Percentiles rank a stretch among this genome's conserved stretches.
phyloP scores from a whole-genome alignment of 73 alveolate genomes.

The Paramecium sexaurelia region DNA sequence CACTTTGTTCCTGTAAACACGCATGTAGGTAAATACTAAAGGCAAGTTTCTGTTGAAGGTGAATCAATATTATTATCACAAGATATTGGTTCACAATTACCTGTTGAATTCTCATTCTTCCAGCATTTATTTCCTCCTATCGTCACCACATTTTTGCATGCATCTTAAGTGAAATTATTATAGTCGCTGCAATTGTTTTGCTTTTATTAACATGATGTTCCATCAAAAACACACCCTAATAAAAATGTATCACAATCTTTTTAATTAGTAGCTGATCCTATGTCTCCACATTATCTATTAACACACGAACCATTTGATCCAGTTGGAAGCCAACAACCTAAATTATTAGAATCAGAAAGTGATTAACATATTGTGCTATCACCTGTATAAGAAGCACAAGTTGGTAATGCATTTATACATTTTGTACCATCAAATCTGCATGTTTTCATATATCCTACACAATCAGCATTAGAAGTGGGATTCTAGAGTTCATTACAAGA shows the following conservation, averaged over 20 bases:
- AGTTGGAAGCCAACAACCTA: neutral
- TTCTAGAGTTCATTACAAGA: neutral
- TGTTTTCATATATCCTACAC: neutral
- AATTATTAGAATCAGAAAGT: neutral
- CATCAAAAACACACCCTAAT: constrained; percentile 33
- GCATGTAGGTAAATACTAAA: neutral
- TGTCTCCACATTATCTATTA: neutral
- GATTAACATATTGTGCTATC: neutral
- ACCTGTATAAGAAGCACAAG: constrained; percentile 10
- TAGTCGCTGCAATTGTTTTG: neutral
- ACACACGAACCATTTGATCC: constrained; percentile 11
- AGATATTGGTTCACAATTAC: neutral
- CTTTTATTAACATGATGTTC: neutral
- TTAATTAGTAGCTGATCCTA: neutral
- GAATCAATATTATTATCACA: neutral
- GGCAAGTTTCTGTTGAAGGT: neutral
- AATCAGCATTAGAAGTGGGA: neutral
- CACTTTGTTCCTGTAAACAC: constrained; percentile 23
- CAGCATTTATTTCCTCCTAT: neutral
- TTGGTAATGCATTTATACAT: neutral
- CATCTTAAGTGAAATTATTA: neutral
- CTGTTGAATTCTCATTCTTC: neutral
- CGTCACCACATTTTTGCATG: neutral
- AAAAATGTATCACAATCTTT: constrained; percentile 16
- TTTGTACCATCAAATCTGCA: constrained; percentile 49